Evolutionary conservation across 179 eudicot species (phyloP).

Genomic region (Silene vulgaris): DNA sequence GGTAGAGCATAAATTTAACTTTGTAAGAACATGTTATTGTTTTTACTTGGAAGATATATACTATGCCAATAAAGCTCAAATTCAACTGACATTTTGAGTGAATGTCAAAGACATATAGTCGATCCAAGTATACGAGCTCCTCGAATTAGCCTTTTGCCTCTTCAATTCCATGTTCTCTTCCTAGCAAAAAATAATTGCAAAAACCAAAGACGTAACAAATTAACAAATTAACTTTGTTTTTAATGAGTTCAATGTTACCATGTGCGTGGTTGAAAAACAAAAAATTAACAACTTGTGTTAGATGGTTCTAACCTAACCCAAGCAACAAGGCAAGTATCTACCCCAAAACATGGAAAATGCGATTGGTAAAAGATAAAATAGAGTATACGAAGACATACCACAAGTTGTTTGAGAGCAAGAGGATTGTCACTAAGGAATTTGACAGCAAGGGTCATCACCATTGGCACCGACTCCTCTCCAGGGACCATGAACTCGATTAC

Average conservation of each 20-base stretch:
- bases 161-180: slow-evolving; percentile 80
- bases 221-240: no score
- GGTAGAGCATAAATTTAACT: slow-evolving; percentile 7
- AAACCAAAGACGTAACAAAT: no score
- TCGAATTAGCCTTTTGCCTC: slow-evolving; percentile 38
- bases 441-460: slow-evolving; percentile 83
- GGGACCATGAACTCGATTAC: slow-evolving; percentile 95
- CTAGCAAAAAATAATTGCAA: slow-evolving; percentile 27
- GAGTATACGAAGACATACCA: no score
- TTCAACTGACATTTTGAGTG: slow-evolving; percentile 66
- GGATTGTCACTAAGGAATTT: slow-evolving; percentile 75
- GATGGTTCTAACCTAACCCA: no score
- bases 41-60: neutral
- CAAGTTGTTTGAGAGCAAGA: slow-evolving; percentile 42
- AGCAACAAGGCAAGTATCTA: no score
- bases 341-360: no score
- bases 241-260: no score
- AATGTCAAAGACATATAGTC: slow-evolving; percentile 73
- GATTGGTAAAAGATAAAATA: no score
- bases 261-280: no score
- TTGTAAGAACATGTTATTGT: neutral
- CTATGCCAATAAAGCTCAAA: neutral
- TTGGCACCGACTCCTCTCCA: slow-evolving; percentile 89
- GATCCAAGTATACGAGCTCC: slow-evolving; percentile 61
- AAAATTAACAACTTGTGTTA: no score